phyloP scores from a whole-genome alignment of 2,329 filamentous ascomycete species.

The Paramyrothecium roridum region DNA sequence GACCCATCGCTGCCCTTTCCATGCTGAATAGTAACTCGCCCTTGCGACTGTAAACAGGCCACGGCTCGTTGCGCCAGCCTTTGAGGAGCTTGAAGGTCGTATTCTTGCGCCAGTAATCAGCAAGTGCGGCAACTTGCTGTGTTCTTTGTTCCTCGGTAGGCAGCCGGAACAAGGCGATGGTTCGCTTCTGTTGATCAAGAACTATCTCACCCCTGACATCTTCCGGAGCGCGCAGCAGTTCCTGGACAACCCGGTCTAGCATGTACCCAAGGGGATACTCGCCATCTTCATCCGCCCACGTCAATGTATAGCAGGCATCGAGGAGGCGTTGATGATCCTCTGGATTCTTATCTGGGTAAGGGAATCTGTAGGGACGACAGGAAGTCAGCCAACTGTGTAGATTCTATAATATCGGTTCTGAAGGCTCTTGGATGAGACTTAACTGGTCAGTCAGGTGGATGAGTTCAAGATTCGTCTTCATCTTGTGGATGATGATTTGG shows the following conservation, averaged over 20 bases:
- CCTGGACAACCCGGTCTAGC: constrained; percentile 45
- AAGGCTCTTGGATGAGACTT: constrained; percentile 5
- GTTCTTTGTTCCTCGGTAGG: constrained; percentile 62
- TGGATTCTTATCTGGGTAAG: constrained; percentile 65
- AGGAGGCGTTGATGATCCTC: constrained; percentile 51
- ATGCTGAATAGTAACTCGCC: constrained; percentile 67
- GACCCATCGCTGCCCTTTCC: constrained; percentile 69
- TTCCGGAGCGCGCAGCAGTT: constrained; percentile 44
- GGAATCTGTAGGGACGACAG: constrained; percentile 57
- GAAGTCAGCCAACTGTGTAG: neutral
- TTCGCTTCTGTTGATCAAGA: constrained; percentile 57
- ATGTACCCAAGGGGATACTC: constrained; percentile 63
- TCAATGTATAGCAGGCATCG: constrained; percentile 63
- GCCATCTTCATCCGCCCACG: constrained; percentile 61
- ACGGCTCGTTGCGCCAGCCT: constrained; percentile 79
- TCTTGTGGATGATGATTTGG: constrained; percentile 2
- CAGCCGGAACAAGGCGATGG: constrained; percentile 60
- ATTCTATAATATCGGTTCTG: too few species aligned
- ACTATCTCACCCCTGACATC: constrained; percentile 55
- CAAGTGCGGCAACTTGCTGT: constrained; percentile 50
- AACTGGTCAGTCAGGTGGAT: constrained; percentile 19
- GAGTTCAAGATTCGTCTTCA: constrained; percentile 21
- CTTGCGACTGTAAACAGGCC: constrained; percentile 69
- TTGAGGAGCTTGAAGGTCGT: constrained; percentile 69
- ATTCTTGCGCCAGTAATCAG: constrained; percentile 66